Evolutionary conservation across 192 early-diverging fungal species (phyloP), one percentile per base, ranked within the genome.

Genomic region (Coemansia interrupta): DNA sequence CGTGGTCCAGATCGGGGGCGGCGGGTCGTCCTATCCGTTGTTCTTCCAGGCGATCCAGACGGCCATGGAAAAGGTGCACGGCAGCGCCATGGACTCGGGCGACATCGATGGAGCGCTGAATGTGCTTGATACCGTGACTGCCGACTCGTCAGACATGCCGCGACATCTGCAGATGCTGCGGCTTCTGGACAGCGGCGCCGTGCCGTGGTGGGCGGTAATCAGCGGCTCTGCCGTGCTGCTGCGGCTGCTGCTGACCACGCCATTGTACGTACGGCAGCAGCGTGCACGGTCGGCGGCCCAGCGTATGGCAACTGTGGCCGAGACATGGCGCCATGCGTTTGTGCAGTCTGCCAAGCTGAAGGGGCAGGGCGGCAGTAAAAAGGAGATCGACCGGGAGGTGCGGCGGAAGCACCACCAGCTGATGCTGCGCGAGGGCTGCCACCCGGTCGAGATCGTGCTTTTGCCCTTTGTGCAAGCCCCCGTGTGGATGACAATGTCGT

Each of bases 201-300:
- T 67, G 11, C 69, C 75, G 15, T 78, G 75, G 75, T 78, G 75
- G 69, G 57, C 20, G 0, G 66, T 67, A 2, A 78, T 78, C 20
- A 56, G 40, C 7, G 69, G 61, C 5, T 38, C 75, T 2, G 50
- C 65, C 3, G 28, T 65, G 11, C 50, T 51, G 19, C 18, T 63
- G 32, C 69, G 69, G 1, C 14, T 51, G 20, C n/a, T 42, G 1
- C 18, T 78, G 23, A 47, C 60, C 4, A 44, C 64, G 26, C 75
- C 75, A 0, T 13, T 68, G 9, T 54, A 43, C 7, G 24, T 78
- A 0, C 63, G 64, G 29, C 70, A 68, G 69, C 64, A 78, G 42
- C 61, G 70, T 15, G 62, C 65, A 14, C 12, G 50, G 5, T 50
- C 28, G 12, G 15, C 51, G 8, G 57, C 61, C 1, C 51, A 46